Conservation (phyloP, 768 basidiomycete genomes). For the Crepidotus variabilis region DNA sequence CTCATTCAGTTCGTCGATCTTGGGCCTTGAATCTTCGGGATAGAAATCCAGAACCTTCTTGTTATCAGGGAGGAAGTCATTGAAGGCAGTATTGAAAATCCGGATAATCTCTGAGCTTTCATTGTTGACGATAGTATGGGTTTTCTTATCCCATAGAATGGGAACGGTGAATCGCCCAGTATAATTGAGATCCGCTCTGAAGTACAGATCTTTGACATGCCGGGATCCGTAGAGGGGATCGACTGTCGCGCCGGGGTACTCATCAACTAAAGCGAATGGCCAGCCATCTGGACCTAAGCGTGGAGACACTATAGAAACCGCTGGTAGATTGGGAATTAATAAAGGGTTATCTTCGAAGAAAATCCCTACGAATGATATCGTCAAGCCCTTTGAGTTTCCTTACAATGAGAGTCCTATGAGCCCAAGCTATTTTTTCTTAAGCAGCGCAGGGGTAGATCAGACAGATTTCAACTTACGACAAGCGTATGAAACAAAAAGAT, state of each 20-base stretch:
- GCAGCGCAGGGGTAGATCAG: constrained; percentile 80
- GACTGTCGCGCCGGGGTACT: constrained; percentile 67
- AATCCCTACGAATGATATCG: too few species aligned
- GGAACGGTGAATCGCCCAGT: constrained; percentile 86
- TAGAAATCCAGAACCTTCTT: constrained; percentile 72
- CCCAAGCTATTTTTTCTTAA: constrained; percentile 80
- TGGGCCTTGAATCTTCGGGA: constrained; percentile 61
- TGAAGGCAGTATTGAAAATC: constrained; percentile 85
- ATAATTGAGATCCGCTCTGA: constrained; percentile 70
- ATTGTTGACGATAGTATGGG: constrained; percentile 88
- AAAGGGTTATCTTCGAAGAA: too few species aligned
- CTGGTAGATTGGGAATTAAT: too few species aligned
- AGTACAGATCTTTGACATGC: constrained; percentile 84
- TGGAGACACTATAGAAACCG: constrained; percentile 80
- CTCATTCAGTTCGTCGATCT: constrained; percentile 82
- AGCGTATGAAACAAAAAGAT: constrained; percentile 83
- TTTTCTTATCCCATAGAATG: constrained; percentile 90
- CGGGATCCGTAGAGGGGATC: constrained; percentile 70
- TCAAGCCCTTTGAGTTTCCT: too few species aligned
- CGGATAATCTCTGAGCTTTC: constrained; percentile 95
- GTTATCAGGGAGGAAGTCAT: constrained; percentile 63
- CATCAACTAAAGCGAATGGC: constrained; percentile 74
- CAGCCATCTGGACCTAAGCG: constrained; percentile 82
- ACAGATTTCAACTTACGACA: constrained; percentile 51
- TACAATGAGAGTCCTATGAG: constrained; percentile 90